Evolutionary conservation across 2,329 filamentous ascomycete genomes (phyloP), one percentile per base, ranked within the genome.

Genomic region (Cytospora schulzeri): DNA sequence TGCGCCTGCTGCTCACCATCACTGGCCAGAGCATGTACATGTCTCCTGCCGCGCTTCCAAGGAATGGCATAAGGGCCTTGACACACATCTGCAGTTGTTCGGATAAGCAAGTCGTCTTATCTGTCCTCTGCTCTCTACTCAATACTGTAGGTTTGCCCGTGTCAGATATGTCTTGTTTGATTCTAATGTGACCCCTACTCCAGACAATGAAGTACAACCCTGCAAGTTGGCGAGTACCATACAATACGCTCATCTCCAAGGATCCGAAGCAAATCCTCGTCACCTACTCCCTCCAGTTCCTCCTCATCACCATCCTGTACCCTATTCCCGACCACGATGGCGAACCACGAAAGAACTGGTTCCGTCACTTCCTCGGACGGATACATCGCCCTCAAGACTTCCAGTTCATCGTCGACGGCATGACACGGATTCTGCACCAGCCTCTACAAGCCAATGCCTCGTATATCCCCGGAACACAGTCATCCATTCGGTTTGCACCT

Each of bases 121-220:
- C 93, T 2, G 81, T 96, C 3, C 81, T 99, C 19, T 99, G 95
- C 78, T 99, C 95, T 4, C 80, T 98, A 19, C 79, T 99, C 48
- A 99, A 99, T 72, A 98, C 95, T 26, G 92, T 94, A 82, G 68
- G 52, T 19, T 24, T 33, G 0, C 38, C 11, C 26, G 26, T 52
- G 38, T 55, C 22, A n/a, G 28, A 35, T 24, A 60, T 53, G 38
- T 63, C 11, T 19, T 41, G 2, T 15, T 3, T 8, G 22, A 66
- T 63, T 31, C 67, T 68, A 68, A 66, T 24, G n/a, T 48, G n/a
- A 8, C 24, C 24, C 35, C 4, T n/a, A n/a, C n/a, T n/a, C 38
- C 69, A 95, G 90, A 92, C 93, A 0, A 84, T 98, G 68, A 97
- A 98, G 75, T 98, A 97, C 77, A 98, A 98, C 70, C 93, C 94